phyloP scores from a whole-genome alignment of 1,139 yeast species.

The Yamadazyma diddensiae region DNA sequence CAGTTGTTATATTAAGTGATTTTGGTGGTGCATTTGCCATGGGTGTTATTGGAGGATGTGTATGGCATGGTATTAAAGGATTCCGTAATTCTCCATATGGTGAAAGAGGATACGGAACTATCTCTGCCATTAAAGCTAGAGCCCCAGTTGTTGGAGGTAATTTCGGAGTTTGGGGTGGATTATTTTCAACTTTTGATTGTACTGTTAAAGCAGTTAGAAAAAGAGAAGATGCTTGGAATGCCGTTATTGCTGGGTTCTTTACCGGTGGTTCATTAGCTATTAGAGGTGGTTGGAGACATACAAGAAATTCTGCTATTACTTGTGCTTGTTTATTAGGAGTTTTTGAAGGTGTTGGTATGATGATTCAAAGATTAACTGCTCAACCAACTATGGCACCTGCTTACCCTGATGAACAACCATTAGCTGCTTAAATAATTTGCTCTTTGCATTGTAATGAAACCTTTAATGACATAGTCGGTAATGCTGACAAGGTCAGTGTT shows the following conservation, averaged over 20 bases:
- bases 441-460: no score
- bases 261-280: slow-evolving; percentile 98
- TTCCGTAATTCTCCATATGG: slow-evolving; percentile 97
- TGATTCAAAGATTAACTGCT: slow-evolving; percentile 89
- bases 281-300: slow-evolving; percentile 98
- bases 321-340: slow-evolving; percentile 97
- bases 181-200: slow-evolving; percentile 94
- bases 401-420: slow-evolving; percentile 58
- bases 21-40: slow-evolving; percentile 98
- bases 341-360: slow-evolving; percentile 97
- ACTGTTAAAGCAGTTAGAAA: slow-evolving; percentile 91
- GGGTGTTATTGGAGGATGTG: slow-evolving; percentile 98
- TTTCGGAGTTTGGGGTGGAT: slow-evolving; percentile 99
- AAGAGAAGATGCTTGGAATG: slow-evolving; percentile 98
- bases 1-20: slow-evolving; percentile 90
- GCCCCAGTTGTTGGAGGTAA: slow-evolving; percentile 99
- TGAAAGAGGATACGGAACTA: slow-evolving; percentile 86
- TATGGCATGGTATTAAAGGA: slow-evolving; percentile 99
- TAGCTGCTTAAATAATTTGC: slow-evolving; percentile 51
- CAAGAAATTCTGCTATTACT: slow-evolving; percentile 93
- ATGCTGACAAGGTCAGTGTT: no score
- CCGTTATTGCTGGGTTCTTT: slow-evolving; percentile 96
- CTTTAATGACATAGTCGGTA: no score
- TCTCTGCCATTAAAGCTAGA: slow-evolving; percentile 88
- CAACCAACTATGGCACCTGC: slow-evolving; percentile 83